Evolutionary conservation across 331 rosid genomes (phyloP), one percentile per base, ranked within the genome.

Genomic region (Telfairia occidentalis): DNA sequence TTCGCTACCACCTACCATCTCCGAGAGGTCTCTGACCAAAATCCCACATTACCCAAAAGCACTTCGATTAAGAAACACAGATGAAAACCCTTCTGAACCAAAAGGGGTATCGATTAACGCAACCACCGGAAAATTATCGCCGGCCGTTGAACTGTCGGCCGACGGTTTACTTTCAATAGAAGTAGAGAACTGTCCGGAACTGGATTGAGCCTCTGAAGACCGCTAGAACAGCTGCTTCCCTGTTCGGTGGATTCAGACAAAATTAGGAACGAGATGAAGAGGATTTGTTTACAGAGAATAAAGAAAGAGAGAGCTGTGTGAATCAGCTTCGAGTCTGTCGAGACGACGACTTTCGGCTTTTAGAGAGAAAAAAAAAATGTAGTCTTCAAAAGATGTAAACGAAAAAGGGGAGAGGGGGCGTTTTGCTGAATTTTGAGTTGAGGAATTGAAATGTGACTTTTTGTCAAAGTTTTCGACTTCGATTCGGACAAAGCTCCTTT

Each of bases 1-100:
- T 53, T 67, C 32, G 52, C 66, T 54, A 77, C 87, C 85, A 91
- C 89, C 97, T 82, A 85, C 83, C 92, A 82, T 79, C 59, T 19
- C 28, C 59, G 5, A 53, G 29, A 53, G 13, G 1, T 53, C 81
- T 85, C 91, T 88, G 91, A 86, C 90, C 88, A 76, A 84, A 83
- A 82, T 66, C 53, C 83, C 88, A 82, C 91, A 82, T 63, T 80
- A 83, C 81, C 87, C 91, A 86, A 79, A 84, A 86, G 81, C 80
- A 57, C 83, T 86, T 86, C 86, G 90, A 87, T 91, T 82, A 78
- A 74, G 15, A 29, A 61, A 58, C 65, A 26, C n/a, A n/a, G 19
- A 52, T 2, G 9, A 58, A 58, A 15, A 12, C 65, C 19, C 65
- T 29, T 28, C 37, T 13, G 19, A 4, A 7, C 24, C 37, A 26